phyloP scores from a whole-genome alignment of 1,139 yeast species.

The Geotrichum armillariae region DNA sequence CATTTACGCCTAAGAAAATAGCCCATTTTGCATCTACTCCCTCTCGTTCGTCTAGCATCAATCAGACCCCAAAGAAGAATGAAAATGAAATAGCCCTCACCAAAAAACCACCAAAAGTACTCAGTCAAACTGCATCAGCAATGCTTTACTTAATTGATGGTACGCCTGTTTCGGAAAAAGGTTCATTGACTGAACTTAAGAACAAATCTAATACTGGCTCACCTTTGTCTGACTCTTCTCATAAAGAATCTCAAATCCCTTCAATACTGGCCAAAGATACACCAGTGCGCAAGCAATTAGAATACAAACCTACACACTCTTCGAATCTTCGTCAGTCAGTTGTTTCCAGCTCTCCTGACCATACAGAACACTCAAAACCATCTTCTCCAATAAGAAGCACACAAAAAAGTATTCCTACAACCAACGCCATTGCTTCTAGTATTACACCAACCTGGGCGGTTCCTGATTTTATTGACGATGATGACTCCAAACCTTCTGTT shows the following conservation, averaged over 20 bases:
- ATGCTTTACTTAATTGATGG: conserved; percentile 59
- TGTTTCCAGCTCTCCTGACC: conserved; percentile 19
- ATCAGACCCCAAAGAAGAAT: conserved; percentile 1
- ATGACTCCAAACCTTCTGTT: neutral
- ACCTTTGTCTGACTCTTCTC: conserved; percentile 1
- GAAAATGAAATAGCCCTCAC: neutral
- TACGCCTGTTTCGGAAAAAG: conserved; percentile 32
- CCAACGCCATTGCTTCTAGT: no score
- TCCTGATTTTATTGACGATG: conserved; percentile 8
- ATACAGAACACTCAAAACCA: no score
- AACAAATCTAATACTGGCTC: conserved; percentile 5
- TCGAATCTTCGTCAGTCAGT: conserved; percentile 31
- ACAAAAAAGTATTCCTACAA: no score
- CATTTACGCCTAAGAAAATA: neutral
- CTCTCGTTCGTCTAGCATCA: conserved; percentile 11
- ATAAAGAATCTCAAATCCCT: conserved; percentile 10
- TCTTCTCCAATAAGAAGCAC: no score
- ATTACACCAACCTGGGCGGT: conserved; percentile 9
- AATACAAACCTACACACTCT: conserved; percentile 33
- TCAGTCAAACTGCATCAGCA: conserved; percentile 68
- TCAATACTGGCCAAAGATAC: conserved; percentile 24
- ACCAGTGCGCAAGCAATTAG: no score
- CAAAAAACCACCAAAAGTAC: conserved; percentile 35
- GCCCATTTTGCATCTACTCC: neutral
- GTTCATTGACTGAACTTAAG: conserved; percentile 11